Evolutionary conservation across 306 rosid genomes (phyloP), one percentile per base, ranked within the genome.

Genomic region (Citrullus mucosospermus): DNA sequence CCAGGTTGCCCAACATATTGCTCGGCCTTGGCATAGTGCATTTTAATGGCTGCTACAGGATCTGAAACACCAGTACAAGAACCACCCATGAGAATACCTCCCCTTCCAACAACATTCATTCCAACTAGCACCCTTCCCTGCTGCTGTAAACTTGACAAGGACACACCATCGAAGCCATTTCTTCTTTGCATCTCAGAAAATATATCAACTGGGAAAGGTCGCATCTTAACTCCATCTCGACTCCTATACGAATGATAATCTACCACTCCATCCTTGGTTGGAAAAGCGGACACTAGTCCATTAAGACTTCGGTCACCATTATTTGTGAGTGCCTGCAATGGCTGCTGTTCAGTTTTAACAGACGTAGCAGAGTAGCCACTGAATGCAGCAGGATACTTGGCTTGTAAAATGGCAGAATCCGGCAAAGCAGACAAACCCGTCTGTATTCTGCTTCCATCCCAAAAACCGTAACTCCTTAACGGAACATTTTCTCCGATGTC

Each of bases 311-410:
- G 85, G 25, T 90, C 92, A 56, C 74, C 86, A 77, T 82, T 82
- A 76, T 82, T 89, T 62, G 83, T 53, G 68, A 85, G 83, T 9
- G 88, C 59, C 74, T 83, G 93, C 85, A 87, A 59, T 28, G 97
- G 83, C 80, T 82, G 96, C 39, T 86, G 90, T 74, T 89, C 97
- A 70, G 83, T 55, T 69, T 84, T 86, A 78, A 90, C 25, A 20
- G 91, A 78, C 43, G 90, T 36, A 5, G 85, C 4, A 62, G 93
- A 75, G 73, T 84, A 92, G 63, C 84, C 89, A 79, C 91, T 66
- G 46, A 96, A 96, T 11, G 97, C 97, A 36, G 91, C 90, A 68
- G 99, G 99, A 87, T 92, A 96, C 83, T 89, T 92, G 6, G 98
- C 93, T 32, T 92, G 86, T 82, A 92, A 85, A 78, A 87, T 56